phyloP scores from a whole-genome alignment of 495 filamentous ascomycete species.

The Aspergillus leporis region DNA sequence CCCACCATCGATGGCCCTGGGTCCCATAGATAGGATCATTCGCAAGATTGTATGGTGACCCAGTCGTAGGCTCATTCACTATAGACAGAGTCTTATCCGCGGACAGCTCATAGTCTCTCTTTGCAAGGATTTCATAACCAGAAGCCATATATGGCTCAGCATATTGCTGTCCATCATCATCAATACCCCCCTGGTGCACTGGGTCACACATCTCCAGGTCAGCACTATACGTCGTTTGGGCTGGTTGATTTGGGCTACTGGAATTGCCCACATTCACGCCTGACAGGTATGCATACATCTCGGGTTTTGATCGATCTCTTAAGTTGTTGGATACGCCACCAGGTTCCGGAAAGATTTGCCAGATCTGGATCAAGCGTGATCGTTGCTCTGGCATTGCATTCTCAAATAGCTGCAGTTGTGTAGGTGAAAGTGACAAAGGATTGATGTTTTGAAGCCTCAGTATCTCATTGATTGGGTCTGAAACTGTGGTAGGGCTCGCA shows the following conservation, averaged over 20 bases:
- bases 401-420: constrained; percentile 63
- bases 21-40: constrained; percentile 62
- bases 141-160: constrained; percentile 71
- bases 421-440: constrained; percentile 49
- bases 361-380: constrained; percentile 63
- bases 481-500: background rate
- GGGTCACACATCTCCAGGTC: constrained; percentile 53
- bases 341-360: constrained; percentile 56
- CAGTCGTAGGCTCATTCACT: constrained; percentile 35
- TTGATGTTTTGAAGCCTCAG: constrained; percentile 56
- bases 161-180: constrained; percentile 32
- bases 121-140: constrained; percentile 61
- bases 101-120: constrained; percentile 49
- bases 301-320: background rate
- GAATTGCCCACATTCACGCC: background rate
- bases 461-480: constrained; percentile 24
- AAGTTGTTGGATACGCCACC: background rate
- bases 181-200: constrained; percentile 27
- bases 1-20: constrained; percentile 46
- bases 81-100: constrained; percentile 22
- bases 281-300: background rate
- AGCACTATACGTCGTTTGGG: constrained; percentile 34
- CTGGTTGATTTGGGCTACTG: background rate
- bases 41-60: constrained; percentile 51
- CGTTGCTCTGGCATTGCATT: constrained; percentile 58